Base-by-base conservation (phyloP, 768 basidiomycete species). In the Suillus clintonianus region DNA sequence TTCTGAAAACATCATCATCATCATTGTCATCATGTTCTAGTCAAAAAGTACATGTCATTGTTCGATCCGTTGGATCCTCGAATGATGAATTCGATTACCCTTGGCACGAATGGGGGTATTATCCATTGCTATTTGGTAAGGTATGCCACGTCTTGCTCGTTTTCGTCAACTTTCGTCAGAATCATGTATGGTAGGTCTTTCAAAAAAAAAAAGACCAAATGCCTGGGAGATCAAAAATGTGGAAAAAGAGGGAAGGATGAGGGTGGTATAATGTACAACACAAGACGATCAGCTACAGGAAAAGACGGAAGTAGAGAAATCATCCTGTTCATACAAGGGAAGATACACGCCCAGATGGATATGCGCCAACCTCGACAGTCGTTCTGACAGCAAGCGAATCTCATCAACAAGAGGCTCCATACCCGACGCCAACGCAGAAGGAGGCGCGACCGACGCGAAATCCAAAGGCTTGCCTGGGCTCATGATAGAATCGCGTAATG, bases 341-440 rank as follows among this genome's bases (percentile, higher is more conserved):
- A 90, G 79, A 74, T 91, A 94, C 59, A 91, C 87, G 66, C 87
- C 85, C 59, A 92, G 80, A 74, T 95, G 91, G 68, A 92, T 87
- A 54, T 85, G 78, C 3, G 88, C 88, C 60, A 95, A 82, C 63
- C 89, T 86, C 50, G 89, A 83, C 41, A 94, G 82, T 71, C 89
- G 86, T 69, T 91, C 88, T 34, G 85, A 85, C 56, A 95, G 83
- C 19, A 83, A 80, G 37, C 81, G 81, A 50, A 76, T 85, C 75
- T 95, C 93, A 45, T 87, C 85, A 61, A 82, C 75, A 59, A 95
- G 80, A 39, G 89, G 84, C 68, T 91, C 89, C 82, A 93, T 86
- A 47, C 92, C 92, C 60, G 83, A 83, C 50, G 81, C 78, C 55
- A 78, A 71, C 10, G 64, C 45, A 47, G 36, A 55, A 36, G 70